phyloP scores from a whole-genome alignment of 371 early-diverging fungal species.

The Mucor irregularis region DNA sequence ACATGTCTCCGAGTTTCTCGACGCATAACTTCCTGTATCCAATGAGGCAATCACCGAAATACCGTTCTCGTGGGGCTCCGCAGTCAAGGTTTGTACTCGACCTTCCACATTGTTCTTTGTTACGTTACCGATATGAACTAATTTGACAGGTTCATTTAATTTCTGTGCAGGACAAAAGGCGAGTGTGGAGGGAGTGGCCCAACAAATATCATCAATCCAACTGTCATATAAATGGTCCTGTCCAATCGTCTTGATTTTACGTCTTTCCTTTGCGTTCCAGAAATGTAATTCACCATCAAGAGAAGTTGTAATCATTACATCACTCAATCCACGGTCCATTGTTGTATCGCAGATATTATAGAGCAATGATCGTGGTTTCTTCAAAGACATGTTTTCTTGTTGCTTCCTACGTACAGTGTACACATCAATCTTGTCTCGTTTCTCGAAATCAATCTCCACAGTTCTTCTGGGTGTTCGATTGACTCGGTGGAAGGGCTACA shows the following conservation, averaged over 20 bases:
- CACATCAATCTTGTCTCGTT: conserved; percentile 7
- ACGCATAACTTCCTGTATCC: conserved; percentile 11
- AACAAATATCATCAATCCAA: conserved; percentile 41
- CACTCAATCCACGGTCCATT: conserved; percentile 6
- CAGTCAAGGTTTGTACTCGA: conserved; percentile 20
- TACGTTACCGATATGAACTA: conserved; percentile 15
- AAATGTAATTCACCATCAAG: conserved; percentile 40
- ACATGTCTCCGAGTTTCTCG: conserved; percentile 9
- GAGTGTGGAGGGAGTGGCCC: conserved; percentile 31
- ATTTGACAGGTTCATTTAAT: conserved; percentile 10
- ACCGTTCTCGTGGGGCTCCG: conserved; percentile 34
- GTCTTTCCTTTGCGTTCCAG: conserved; percentile 20
- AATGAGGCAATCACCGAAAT: conserved; percentile 22
- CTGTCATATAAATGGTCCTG: conserved; percentile 21
- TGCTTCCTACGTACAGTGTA: not conserved
- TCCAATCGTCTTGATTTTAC: conserved; percentile 27
- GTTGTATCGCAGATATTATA: conserved; percentile 24
- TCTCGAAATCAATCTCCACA: conserved; percentile 2
- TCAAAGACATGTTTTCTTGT: not conserved
- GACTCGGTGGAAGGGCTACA: not conserved
- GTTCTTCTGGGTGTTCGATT: not conserved
- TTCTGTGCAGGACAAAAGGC: conserved; percentile 21
- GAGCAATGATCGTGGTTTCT: conserved; percentile 37
- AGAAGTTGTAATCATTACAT: conserved; percentile 33
- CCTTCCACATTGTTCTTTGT: conserved; percentile 25